Evolutionary conservation across 352 stramenopile species (phyloP).

Genomic region (Pythium monospermum): DNA sequence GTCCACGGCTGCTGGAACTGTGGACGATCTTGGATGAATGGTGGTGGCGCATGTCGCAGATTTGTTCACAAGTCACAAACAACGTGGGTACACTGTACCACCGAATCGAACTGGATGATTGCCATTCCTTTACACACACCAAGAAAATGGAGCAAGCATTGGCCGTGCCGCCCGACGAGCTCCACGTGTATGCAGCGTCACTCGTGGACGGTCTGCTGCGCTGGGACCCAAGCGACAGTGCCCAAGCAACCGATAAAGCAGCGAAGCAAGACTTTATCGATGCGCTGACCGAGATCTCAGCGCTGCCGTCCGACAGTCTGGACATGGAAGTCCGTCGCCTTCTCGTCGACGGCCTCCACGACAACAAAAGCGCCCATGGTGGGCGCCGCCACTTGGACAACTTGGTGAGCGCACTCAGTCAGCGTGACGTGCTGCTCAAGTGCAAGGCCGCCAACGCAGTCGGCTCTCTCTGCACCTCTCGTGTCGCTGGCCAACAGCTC

Average conservation of each 20-base stretch:
- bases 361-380: not conserved
- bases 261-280: constrained; percentile 59
- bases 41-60: no score
- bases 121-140: not conserved
- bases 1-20: no score
- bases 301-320: constrained; percentile 54
- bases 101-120: no score
- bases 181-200: constrained; percentile 10
- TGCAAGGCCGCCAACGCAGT: constrained; percentile 76
- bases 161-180: not conserved
- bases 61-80: no score
- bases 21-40: no score
- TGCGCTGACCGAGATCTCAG: constrained; percentile 66
- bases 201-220: constrained; percentile 9
- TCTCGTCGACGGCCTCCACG: constrained; percentile 25
- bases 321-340: constrained; percentile 71
- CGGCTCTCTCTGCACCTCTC: constrained; percentile 66
- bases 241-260: not conserved
- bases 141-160: not conserved
- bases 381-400: constrained; percentile 19
- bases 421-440: constrained; percentile 68
- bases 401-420: constrained; percentile 39
- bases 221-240: constrained; percentile 11
- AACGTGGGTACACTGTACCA: no score
- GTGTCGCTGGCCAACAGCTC: constrained; percentile 59